A percentile compares a stretch with the other conserved stretches of the same genome.
These are phyloP conservation scores for Alloteropsis angusta DNA, from an alignment of 202 grass and related monocot species.

Conservation along the genomic window DNA sequence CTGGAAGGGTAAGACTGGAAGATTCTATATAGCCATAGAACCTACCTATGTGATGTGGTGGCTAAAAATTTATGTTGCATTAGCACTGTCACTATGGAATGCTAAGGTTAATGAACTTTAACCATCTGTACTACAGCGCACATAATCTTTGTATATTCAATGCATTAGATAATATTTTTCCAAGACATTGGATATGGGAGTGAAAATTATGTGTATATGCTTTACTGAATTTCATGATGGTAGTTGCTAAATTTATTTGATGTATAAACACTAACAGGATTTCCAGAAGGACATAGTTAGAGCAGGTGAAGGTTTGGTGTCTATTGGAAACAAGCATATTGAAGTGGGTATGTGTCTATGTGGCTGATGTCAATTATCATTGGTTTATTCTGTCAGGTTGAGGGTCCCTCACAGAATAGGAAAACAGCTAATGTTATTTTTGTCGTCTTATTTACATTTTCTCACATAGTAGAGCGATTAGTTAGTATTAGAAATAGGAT, in stretches of 20 bases:
- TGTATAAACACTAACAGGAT: constrained; percentile 48
- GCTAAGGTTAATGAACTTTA: not conserved
- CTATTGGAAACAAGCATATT: constrained; percentile 59
- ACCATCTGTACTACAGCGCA: not conserved
- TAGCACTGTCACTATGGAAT: not conserved
- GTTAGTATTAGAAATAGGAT: constrained; percentile 9
- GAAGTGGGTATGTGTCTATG: constrained; percentile 83
- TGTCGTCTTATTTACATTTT: not conserved
- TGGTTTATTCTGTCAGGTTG: constrained; percentile 4
- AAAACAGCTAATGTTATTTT: not conserved
- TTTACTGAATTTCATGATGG: not conserved
- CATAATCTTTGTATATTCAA: not conserved
- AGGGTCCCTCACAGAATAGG: not conserved
- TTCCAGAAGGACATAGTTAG: constrained; percentile 93
- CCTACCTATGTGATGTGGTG: not conserved
- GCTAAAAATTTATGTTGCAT: not conserved
- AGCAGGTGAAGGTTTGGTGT: constrained; percentile 68
- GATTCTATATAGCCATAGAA: not conserved
- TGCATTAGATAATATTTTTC: not conserved
- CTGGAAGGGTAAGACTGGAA: constrained; percentile 67
- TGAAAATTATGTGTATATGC: not conserved
- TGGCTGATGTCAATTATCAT: constrained; percentile 13
- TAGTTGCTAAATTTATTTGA: constrained; percentile 16
- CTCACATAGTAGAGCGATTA: not conserved
- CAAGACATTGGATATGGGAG: not conserved